Evolutionary conservation across 441 rosid species (phyloP), one percentile per base, ranked within the genome.

Genomic region (California macrophylla): DNA sequence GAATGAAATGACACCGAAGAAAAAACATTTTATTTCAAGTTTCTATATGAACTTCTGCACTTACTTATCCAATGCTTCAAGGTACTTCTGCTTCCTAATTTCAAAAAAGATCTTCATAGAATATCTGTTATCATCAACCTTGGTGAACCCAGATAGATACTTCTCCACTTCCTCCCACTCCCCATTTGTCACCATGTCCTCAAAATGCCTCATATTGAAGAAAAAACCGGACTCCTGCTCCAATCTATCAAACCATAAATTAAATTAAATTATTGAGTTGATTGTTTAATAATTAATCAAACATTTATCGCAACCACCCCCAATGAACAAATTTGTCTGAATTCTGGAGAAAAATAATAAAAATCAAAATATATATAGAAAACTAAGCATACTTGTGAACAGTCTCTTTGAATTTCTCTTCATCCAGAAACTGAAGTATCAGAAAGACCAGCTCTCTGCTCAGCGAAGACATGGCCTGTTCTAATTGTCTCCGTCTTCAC

Each of bases 121-220:
- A 73, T 89, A 89, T 84, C 90, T 82, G 68, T 89, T 89, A 69
- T 90, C 93, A 70, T 87, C 96, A 34, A 89, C 88, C 75, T 87
- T 89, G 0, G 96, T 89, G 73, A 89, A 89, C 8, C 96, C 96
- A 21, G 96, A 89, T 9, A 89, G 73, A 75, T 87, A 89, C 79
- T 85, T 89, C 81, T 89, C 93, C 47, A 87, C 89, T 67, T 89
- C 91, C 73, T 89, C 96, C 96, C 96, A 89, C 78, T 89, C 89
- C 26, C 93, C 96, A 79, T 83, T 87, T 29, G 86, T 83, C 76
- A 88, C 91, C 91, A 84, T 83, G 21, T 90, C 96, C 82, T 87
- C 96, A 73, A 90, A 90, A 64, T 83, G 73, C 74, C 83, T 78
- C 87, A 87, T 82, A 78, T 86, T 86, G 77, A 87, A 90, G 84